phyloP scores from a whole-genome alignment of 768 basidiomycete genomes.

The Boletus coccyginus region DNA sequence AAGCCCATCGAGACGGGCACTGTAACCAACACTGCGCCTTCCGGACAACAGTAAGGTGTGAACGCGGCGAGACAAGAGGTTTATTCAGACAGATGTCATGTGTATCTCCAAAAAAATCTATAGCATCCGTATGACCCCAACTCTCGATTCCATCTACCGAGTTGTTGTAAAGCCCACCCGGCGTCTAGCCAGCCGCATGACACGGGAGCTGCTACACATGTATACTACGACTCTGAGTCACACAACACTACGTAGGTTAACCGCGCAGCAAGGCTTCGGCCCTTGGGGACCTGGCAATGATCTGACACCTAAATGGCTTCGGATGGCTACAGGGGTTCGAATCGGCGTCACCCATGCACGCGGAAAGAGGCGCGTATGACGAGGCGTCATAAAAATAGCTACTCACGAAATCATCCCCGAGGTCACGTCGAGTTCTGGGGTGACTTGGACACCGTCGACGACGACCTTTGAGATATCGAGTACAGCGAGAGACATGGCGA shows the following conservation, averaged over 20 bases:
- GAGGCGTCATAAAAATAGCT: not conserved
- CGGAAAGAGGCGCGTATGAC: too few species aligned
- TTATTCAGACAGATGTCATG: not conserved
- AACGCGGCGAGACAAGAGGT: slow-evolving; percentile 31
- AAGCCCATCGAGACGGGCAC: slow-evolving; percentile 64
- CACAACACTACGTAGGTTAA: not conserved
- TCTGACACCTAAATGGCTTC: slow-evolving; percentile 53
- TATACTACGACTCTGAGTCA: not conserved
- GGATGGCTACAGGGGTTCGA: slow-evolving; percentile 35
- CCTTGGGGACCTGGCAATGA: slow-evolving; percentile 50
- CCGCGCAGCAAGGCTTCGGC: slow-evolving; percentile 21
- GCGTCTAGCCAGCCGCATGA: not conserved
- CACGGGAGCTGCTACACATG: not conserved
- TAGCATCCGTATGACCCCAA: not conserved
- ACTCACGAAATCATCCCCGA: slow-evolving; percentile 46
- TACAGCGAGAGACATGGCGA: slow-evolving; percentile 41
- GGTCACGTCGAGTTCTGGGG: slow-evolving; percentile 41
- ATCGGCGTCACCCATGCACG: not conserved
- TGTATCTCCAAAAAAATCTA: not conserved
- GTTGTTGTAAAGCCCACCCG: not conserved
- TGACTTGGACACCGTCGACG: slow-evolving; percentile 40
- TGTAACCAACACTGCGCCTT: slow-evolving; percentile 31
- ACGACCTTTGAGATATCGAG: slow-evolving; percentile 43
- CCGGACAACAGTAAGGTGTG: slow-evolving; percentile 15
- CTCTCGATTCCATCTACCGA: not conserved